These are phyloP conservation scores for Penicillium taxi DNA, from an alignment of 495 filamentous ascomycete genomes.

Conservation along the genomic window DNA sequence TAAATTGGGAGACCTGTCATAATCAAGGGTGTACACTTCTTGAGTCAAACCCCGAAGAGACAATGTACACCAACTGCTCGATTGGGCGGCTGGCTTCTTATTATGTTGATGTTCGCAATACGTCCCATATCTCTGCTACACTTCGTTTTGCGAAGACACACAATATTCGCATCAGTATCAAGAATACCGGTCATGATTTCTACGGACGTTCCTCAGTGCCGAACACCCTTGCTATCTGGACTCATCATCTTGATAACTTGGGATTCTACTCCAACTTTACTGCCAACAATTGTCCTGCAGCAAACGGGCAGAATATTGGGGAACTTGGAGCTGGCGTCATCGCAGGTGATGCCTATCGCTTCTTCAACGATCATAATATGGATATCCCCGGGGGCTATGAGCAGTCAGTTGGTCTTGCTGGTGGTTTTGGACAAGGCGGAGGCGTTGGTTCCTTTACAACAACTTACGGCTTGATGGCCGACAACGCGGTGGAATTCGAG, in stretches of 20 bases:
- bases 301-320: slow-evolving; percentile 15
- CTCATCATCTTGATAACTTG: slow-evolving; percentile 35
- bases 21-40: slow-evolving; percentile 7
- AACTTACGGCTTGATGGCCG: slow-evolving; percentile 15
- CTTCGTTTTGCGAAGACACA: slow-evolving; percentile 11
- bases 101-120: slow-evolving; percentile 10
- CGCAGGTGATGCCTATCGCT: slow-evolving; percentile 14
- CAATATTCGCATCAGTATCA: slow-evolving; percentile 30
- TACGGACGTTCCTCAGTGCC: slow-evolving; percentile 41
- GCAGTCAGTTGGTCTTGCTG: slow-evolving; percentile 16
- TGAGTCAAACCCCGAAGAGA: background rate
- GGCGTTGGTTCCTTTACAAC: slow-evolving; percentile 10
- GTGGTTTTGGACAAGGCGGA: slow-evolving; percentile 18
- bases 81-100: slow-evolving; percentile 12
- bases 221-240: slow-evolving; percentile 38
- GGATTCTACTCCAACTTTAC: slow-evolving; percentile 25
- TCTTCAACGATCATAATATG: slow-evolving; percentile 12
- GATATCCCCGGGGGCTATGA: slow-evolving; percentile 18
- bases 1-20: slow-evolving; percentile 13
- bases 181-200: slow-evolving; percentile 47
- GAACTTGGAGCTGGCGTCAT: slow-evolving; percentile 19
- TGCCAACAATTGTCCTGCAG: slow-evolving; percentile 14
- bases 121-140: slow-evolving; percentile 7
- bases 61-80: slow-evolving; percentile 2
- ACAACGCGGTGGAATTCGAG: slow-evolving; percentile 17